Evolutionary conservation across 306 rosid genomes (phyloP).

Genomic region (Prunus dulcis): DNA sequence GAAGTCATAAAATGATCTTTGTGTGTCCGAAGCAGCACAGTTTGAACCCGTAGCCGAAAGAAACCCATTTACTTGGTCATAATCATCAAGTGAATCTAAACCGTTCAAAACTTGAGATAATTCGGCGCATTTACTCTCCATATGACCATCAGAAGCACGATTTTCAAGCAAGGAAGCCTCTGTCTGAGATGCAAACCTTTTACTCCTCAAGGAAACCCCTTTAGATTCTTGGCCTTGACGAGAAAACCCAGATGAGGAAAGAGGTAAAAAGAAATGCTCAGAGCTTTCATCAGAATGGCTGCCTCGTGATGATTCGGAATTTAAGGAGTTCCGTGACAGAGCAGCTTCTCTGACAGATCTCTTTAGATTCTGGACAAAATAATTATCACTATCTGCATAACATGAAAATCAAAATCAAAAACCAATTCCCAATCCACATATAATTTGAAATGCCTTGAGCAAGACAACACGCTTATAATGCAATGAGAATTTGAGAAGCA

Average conservation of each 20-base stretch:
- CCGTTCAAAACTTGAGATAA: conserved; percentile 60
- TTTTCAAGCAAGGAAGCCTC: conserved; percentile 49
- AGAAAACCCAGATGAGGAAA: conserved; percentile 72
- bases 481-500: conserved; percentile 12
- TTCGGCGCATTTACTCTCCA: conserved; percentile 47
- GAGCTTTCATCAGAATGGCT: conserved; percentile 75
- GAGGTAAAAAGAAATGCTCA: conserved; percentile 85
- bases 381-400: conserved; percentile 53
- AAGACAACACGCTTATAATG: conserved; percentile 27
- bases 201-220: conserved; percentile 59
- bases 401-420: conserved; percentile 18
- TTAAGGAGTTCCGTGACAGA: conserved; percentile 48
- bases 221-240: conserved; percentile 58
- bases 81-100: conserved; percentile 67
- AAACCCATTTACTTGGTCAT: conserved; percentile 79
- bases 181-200: conserved; percentile 56
- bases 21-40: conserved; percentile 57
- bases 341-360: conserved; percentile 97
- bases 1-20: conserved; percentile 55
- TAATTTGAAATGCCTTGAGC: conserved; percentile 17
- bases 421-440: conserved; percentile 1
- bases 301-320: conserved; percentile 60
- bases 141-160: conserved; percentile 41
- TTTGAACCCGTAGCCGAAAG: conserved; percentile 65
- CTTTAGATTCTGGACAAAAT: conserved; percentile 64